Percentiles rank a stretch among this genome's conserved stretches.
Conservation (phyloP, 2,329 filamentous ascomycete species). For the Byssochlamys sp. region DNA sequence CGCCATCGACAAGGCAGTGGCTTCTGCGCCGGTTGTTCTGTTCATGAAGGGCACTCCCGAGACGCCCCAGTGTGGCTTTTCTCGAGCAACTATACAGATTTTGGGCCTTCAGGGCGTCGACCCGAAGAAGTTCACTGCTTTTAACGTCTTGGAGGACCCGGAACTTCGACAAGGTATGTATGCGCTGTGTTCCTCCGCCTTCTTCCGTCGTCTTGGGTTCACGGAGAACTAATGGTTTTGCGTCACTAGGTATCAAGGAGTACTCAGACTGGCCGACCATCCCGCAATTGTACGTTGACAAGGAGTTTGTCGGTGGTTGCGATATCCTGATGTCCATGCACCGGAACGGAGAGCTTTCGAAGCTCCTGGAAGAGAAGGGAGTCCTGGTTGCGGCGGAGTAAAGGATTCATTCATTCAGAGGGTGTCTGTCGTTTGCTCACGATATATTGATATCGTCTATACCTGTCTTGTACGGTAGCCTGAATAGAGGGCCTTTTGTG, state of each 20-base stretch:
- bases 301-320: slow-evolving; percentile 95
- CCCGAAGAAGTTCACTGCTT: slow-evolving; percentile 91
- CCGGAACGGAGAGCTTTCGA: slow-evolving; percentile 84
- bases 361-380: slow-evolving; percentile 82
- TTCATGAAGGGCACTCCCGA: slow-evolving; percentile 99
- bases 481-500: background rate
- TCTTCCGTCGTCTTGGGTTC: background rate
- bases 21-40: slow-evolving; percentile 79
- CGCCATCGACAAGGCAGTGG: slow-evolving; percentile 84
- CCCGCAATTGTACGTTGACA: slow-evolving; percentile 87
- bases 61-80: slow-evolving; percentile 93
- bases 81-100: slow-evolving; percentile 86
- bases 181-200: background rate
- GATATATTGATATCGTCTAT: background rate
- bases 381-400: slow-evolving; percentile 61
- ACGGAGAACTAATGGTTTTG: background rate
- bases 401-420: slow-evolving; percentile 8
- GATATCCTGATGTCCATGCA: slow-evolving; percentile 97
- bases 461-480: background rate
- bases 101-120: slow-evolving; percentile 89
- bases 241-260: slow-evolving; percentile 75
- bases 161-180: slow-evolving; percentile 68
- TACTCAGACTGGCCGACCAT: slow-evolving; percentile 99
- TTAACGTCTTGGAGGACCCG: slow-evolving; percentile 88
- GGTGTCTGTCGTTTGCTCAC: background rate